Evolutionary conservation across 768 basidiomycete genomes (phyloP), one percentile per base, ranked within the genome.

Genomic region (Coprinopsis sp.): DNA sequence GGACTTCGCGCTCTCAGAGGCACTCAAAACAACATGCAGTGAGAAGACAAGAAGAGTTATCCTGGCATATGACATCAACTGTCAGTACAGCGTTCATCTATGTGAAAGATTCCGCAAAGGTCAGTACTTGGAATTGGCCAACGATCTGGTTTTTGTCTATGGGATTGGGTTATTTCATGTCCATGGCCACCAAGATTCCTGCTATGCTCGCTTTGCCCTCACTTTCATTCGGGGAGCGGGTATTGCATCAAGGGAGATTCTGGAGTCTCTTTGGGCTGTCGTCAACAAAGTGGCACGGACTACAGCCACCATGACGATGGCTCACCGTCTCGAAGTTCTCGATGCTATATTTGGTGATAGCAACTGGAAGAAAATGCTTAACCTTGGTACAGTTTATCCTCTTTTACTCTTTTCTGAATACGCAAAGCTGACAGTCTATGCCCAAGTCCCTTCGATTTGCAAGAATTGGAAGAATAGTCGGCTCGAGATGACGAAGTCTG

Each of bases 271-370:
- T 0, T 71, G 67, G 67, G 44, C 57, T 0, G 22, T 47, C 0
- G 44, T 68, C 0, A 69, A 70, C 30, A 50, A 59, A 1, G 54
- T 64, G 0, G 60, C 62, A 0, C 28, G 54, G 0, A 60, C 54
- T 7, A 57, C 58, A 0, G 33, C 59, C 0, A 54, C 51, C 0
- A 64, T 66, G 48, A 44, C 57, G 0, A 11, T 47, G 3, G 53
- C 58, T 0, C 63, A 66, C 13, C 7, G 55, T 0, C 45, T 56
- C 2, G 66, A 70, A 39, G 31, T 61, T 0, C 36, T 64, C 10
- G 58, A 69, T 39, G 58, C 62, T 23, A 50, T 60, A 33, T 66
- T 66, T 64, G 50, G 51, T 11, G 62, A 69, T 24, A 62, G 53
- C 0, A 67, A 69, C 37, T 66, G 58, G 55, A 64, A 64, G 24